Percentiles rank a stretch among this genome's conserved stretches.
Conservation (phyloP, 495 filamentous ascomycete species). For the Neohortaea acidophila region DNA sequence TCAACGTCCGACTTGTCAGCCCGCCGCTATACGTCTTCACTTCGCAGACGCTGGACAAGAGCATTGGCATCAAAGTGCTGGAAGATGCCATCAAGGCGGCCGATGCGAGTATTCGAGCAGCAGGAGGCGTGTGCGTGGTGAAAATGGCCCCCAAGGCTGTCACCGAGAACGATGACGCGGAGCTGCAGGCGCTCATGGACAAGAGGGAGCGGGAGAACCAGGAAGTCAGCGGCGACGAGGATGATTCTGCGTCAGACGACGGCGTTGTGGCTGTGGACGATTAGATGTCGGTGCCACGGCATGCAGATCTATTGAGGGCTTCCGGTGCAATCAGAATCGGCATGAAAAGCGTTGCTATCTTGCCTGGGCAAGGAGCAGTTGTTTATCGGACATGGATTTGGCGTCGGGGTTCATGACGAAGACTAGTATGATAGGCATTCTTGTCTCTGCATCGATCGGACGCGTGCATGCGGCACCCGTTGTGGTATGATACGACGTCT, state of each 20-base stretch:
- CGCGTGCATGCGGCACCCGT: too few species aligned
- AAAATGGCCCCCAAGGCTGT: slow-evolving; percentile 99
- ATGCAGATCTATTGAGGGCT: too few species aligned
- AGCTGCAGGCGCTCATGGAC: slow-evolving; percentile 94
- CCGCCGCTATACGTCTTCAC: slow-evolving; percentile 91
- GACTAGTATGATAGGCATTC: too few species aligned
- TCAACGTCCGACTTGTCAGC: slow-evolving; percentile 92
- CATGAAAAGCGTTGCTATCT: too few species aligned
- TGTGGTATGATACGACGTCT: too few species aligned
- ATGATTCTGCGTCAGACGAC: slow-evolving; percentile 83
- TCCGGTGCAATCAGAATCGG: too few species aligned
- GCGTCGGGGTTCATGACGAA: too few species aligned
- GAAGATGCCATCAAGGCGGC: slow-evolving; percentile 82
- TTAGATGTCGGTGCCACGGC: too few species aligned
- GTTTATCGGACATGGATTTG: too few species aligned
- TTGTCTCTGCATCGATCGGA: too few species aligned
- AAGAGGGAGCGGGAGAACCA: slow-evolving; percentile 96
- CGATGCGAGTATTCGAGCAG: slow-evolving; percentile 51
- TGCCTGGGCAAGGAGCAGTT: too few species aligned
- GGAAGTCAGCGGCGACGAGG: slow-evolving; percentile 92
- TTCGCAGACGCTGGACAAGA: slow-evolving; percentile 88
- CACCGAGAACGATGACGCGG: slow-evolving; percentile 93
- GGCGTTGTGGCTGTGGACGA: slow-evolving; percentile 30
- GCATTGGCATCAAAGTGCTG: slow-evolving; percentile 60
- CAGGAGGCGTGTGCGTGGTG: slow-evolving; percentile 64